Evolutionary conservation across 495 filamentous ascomycete genomes (phyloP).

Genomic region (Penicillium chermesinum): DNA sequence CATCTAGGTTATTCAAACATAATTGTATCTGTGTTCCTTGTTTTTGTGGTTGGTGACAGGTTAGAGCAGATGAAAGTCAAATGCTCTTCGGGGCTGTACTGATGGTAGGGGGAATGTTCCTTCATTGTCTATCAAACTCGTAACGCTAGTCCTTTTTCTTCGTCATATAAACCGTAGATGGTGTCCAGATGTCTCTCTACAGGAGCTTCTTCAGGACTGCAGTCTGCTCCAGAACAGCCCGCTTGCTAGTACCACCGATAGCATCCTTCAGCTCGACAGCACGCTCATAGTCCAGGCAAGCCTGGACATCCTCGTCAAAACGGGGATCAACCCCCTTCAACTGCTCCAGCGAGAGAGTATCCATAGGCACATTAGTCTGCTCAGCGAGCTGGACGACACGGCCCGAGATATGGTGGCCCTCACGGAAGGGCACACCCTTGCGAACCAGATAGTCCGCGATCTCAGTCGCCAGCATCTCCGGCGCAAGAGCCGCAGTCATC

Average conservation of each 20-base stretch:
- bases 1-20: too few relatives aligned
- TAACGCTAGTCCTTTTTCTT: neutral
- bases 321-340: conserved; percentile 68
- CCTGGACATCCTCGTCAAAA: conserved; percentile 69
- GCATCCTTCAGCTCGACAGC: conserved; percentile 80
- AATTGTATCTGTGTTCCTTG: too few relatives aligned
- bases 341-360: conserved; percentile 64
- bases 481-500: conserved; percentile 72
- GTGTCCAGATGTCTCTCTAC: conserved; percentile 16
- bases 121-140: neutral
- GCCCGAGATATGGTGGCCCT: conserved; percentile 89
- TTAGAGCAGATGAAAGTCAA: too few relatives aligned
- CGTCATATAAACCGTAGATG: too few relatives aligned
- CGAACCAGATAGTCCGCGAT: conserved; percentile 88
- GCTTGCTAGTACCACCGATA: conserved; percentile 75
- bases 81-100: too few relatives aligned
- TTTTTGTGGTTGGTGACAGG: too few relatives aligned
- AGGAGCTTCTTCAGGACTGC: conserved; percentile 54
- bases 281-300: conserved; percentile 77
- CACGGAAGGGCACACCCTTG: conserved; percentile 71
- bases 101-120: too few relatives aligned
- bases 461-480: conserved; percentile 75
- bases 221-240: conserved; percentile 74
- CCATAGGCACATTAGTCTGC: conserved; percentile 65
- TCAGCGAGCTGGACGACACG: conserved; percentile 72